Base-by-base conservation (phyloP, 2,329 filamentous ascomycete species). In the Ophiostoma tasmaniense region DNA sequence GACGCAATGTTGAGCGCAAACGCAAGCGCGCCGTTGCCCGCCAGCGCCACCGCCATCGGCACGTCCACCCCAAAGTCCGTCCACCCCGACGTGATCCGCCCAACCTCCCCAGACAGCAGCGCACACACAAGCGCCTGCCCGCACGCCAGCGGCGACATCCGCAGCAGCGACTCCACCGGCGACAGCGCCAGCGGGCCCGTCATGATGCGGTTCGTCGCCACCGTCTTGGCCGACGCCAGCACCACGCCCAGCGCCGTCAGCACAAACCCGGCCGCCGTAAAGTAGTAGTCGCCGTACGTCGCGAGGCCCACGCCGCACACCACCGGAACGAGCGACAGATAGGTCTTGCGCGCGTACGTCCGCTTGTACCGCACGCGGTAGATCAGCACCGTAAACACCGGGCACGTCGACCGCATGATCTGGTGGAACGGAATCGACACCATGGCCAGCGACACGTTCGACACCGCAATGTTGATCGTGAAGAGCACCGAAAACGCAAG, bases 121-220 rank as follows among this genome's bases (percentile, higher is more conserved):
- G 84, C 83, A 75, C 82, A 86, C 59, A 81, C 73, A 62, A 86
- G 73, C 20, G 84, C 83, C 76, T 87, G 85, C 39, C 82, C 74
- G 45, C 82, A 83, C 10, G 86, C 86, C 7, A 89, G 80, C 1
- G 86, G 87, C 17, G 84, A 86, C 83, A 88, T 85, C 75, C 85
- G 82, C 74, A 86, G 80, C 33, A 88, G 81, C 30, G 88, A 81
- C 74, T 89, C 87, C 71, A 87, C 79, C 1, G 85, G 82, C 1
- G 84, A 82, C 4, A 88, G 81, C 28, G 82, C 81, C 33, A 88
- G 80, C 4, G 81, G 81, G 35, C 85, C 86, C 10, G 86, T 89
- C 84, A 88, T 87, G 73, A 89, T 82, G 74, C 84, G 83, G 77
- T 89, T 89, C 35, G 86, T 87, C 28, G 85, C 84, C 33, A 89